phyloP scores from a whole-genome alignment of 805 yeast genomes.

The Candida sonorensis region DNA sequence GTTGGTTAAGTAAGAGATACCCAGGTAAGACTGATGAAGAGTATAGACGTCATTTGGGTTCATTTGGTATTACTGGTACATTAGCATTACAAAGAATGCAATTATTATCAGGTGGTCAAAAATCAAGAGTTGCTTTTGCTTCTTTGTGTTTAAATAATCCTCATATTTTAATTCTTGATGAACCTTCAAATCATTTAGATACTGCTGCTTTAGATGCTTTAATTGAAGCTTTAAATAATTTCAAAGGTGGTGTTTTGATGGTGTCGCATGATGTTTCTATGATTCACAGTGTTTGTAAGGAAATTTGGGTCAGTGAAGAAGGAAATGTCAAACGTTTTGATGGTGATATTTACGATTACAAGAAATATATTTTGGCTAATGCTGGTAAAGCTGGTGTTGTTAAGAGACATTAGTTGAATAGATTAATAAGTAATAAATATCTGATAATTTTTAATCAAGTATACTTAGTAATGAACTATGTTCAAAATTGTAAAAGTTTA shows the following conservation, averaged over 20 bases:
- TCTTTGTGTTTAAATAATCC: constrained; percentile 87
- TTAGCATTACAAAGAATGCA: constrained; percentile 88
- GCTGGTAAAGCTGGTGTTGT: constrained; percentile 90
- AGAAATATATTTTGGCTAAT: constrained; percentile 70
- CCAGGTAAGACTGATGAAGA: constrained; percentile 97
- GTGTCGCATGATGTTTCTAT: constrained; percentile 96
- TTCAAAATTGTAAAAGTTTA: too few species aligned
- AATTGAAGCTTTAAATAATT: constrained; percentile 77
- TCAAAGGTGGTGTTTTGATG: constrained; percentile 95
- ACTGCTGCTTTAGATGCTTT: constrained; percentile 96
- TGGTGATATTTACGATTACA: constrained; percentile 84
- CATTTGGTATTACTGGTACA: constrained; percentile 95
- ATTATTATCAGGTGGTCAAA: constrained; percentile 93
- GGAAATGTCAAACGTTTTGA: constrained; percentile 71
- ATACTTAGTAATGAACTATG: too few species aligned
- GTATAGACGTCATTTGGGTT: constrained; percentile 92
- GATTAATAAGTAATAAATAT: too few species aligned
- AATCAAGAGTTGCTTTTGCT: constrained; percentile 97
- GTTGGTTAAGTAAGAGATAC: constrained; percentile 84
- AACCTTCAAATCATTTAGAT: constrained; percentile 98
- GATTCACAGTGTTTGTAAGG: constrained; percentile 82
- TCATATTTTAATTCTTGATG: constrained; percentile 87
- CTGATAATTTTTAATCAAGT: too few species aligned
- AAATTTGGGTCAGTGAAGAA: constrained; percentile 92
- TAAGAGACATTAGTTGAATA: constrained; percentile 51